A percentile compares a stretch with the other conserved stretches of the same genome.
phyloP scores from a whole-genome alignment of 2,329 filamentous ascomycete species.

The Nectriaceae sp. region DNA sequence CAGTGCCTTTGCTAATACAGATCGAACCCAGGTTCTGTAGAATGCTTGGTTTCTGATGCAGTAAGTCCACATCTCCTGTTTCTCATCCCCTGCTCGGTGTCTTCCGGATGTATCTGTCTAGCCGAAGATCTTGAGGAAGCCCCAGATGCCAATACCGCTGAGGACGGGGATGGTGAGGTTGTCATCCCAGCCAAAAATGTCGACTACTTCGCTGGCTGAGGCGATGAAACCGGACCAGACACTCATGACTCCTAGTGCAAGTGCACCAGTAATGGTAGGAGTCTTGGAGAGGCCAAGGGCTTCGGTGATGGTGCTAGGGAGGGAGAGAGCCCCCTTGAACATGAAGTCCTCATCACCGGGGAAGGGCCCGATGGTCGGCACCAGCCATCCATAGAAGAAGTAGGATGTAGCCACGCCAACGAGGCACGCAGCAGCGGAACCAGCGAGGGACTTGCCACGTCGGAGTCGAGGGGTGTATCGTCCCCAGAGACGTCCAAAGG shows the following conservation, averaged over 20 bases:
- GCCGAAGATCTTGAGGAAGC: slow-evolving; percentile 86
- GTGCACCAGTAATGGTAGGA: slow-evolving; percentile 65
- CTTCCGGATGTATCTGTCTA: slow-evolving; percentile 33
- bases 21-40: too few species aligned
- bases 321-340: slow-evolving; percentile 74
- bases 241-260: slow-evolving; percentile 80
- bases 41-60: slow-evolving; percentile 19
- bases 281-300: slow-evolving; percentile 62
- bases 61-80: slow-evolving; percentile 2
- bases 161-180: slow-evolving; percentile 95
- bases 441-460: slow-evolving; percentile 87
- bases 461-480: slow-evolving; percentile 85
- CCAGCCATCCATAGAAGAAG: slow-evolving; percentile 87
- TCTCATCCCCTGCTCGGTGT: slow-evolving; percentile 1
- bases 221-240: slow-evolving; percentile 87
- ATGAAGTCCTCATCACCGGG: slow-evolving; percentile 72
- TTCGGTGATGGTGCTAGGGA: slow-evolving; percentile 63
- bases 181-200: slow-evolving; percentile 94
- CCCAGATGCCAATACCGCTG: slow-evolving; percentile 86
- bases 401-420: slow-evolving; percentile 82
- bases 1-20: too few species aligned
- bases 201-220: slow-evolving; percentile 84
- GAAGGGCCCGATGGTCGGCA: slow-evolving; percentile 66
- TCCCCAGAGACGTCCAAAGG: slow-evolving; percentile 87
- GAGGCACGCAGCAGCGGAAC: slow-evolving; percentile 79